Percentiles rank a stretch among this genome's conserved stretches.
Conservation (phyloP, 164 flowering plant genomes). For the Euptelea pleiosperma region DNA sequence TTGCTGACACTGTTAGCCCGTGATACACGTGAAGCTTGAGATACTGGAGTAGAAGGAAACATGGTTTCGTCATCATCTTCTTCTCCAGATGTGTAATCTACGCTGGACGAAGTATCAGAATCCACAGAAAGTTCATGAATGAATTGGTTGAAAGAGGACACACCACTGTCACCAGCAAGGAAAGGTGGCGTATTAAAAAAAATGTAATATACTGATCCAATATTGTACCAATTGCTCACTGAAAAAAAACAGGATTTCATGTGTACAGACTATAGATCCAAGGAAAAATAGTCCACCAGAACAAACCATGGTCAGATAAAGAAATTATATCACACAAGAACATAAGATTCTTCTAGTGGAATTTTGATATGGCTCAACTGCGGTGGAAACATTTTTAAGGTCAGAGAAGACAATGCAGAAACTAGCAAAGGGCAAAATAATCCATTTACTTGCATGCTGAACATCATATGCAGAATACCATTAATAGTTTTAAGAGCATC, state of each 20-base stretch:
- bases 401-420: neutral
- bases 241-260: neutral
- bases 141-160: conserved; percentile 93
- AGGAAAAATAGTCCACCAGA: neutral
- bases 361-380: neutral
- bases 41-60: conserved; percentile 55
- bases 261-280: neutral
- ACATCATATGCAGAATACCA: too few relatives aligned
- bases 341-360: neutral
- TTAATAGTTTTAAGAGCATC: too few relatives aligned
- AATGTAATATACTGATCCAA: too few relatives aligned
- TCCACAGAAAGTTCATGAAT: conserved; percentile 85
- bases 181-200: too few relatives aligned
- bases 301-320: neutral
- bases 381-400: neutral
- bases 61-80: conserved; percentile 51
- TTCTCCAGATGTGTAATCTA: conserved; percentile 72
- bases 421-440: too few relatives aligned
- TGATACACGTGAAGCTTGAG: conserved; percentile 61
- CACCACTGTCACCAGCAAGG: conserved; percentile 60
- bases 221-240: conserved; percentile 3
- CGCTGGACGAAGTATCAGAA: conserved; percentile 65
- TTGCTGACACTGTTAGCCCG: conserved; percentile 44
- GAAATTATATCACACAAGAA: neutral
- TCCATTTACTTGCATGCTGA: too few relatives aligned